Percentiles rank a stretch among this genome's conserved stretches.
Evolutionary conservation across 2,329 filamentous ascomycete genomes (phyloP).

Genomic region (Claviceps humidiphila): DNA sequence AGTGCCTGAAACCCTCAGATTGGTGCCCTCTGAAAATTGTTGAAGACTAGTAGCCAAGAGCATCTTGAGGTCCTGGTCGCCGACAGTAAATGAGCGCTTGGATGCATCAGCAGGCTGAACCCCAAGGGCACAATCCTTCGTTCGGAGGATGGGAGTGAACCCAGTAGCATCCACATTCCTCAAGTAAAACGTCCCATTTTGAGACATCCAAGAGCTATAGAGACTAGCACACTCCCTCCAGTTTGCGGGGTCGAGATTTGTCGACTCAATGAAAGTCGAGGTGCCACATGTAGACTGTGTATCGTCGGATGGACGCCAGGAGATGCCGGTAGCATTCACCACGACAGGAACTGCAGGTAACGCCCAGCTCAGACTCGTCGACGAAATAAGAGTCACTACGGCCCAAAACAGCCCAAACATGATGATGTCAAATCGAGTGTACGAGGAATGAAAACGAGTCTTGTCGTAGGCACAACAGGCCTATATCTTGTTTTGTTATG

Average conservation of each 20-base stretch:
- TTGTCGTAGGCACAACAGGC: not conserved
- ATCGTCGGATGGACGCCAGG: slow-evolving; percentile 13
- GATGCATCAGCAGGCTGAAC: slow-evolving; percentile 11
- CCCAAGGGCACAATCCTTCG: slow-evolving; percentile 14
- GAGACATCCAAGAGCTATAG: slow-evolving; percentile 15
- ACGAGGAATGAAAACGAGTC: not conserved
- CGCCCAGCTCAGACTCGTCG: not conserved
- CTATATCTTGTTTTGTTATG: not conserved
- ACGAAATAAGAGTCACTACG: not conserved
- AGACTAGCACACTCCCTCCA: slow-evolving; percentile 19
- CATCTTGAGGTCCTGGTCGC: slow-evolving; percentile 12
- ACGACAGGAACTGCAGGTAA: not conserved
- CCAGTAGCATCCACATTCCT: slow-evolving; percentile 6
- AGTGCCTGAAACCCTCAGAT: slow-evolving; percentile 11
- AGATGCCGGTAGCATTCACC: slow-evolving; percentile 10
- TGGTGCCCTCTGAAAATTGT: slow-evolving; percentile 10
- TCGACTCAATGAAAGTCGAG: slow-evolving; percentile 11
- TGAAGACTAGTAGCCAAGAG: slow-evolving; percentile 11
- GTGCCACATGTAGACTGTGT: slow-evolving; percentile 15
- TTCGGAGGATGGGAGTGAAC: slow-evolving; percentile 14
- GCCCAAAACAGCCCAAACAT: not conserved
- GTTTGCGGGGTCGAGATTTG: slow-evolving; percentile 13
- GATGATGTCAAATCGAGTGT: not conserved
- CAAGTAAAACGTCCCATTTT: slow-evolving; percentile 19
- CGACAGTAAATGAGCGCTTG: slow-evolving; percentile 11